These are phyloP conservation scores for Escovopsis weberi DNA, from an alignment of 2,329 filamentous ascomycete genomes.

Conservation along the genomic window DNA sequence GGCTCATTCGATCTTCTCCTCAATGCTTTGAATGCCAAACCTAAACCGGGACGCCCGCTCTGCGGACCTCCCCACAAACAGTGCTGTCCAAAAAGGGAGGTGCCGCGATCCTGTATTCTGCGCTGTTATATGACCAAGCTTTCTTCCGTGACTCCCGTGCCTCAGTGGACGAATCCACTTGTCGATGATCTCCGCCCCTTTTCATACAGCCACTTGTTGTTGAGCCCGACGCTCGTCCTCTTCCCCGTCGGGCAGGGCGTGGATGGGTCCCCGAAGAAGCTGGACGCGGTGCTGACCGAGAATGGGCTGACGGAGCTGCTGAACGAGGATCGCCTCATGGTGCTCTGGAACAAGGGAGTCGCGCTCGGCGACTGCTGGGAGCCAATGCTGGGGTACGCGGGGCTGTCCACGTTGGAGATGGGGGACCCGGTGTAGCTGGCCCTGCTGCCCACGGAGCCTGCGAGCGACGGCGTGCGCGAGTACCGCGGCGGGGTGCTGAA, in stretches of 20 bases:
- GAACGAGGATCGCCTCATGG: conserved; percentile 47
- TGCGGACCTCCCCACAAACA: too few relatives aligned
- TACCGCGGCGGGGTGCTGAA: conserved; percentile 84
- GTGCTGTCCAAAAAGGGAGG: too few relatives aligned
- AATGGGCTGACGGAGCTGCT: conserved; percentile 38
- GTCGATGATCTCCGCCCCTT: conserved; percentile 48
- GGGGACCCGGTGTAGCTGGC: conserved; percentile 44
- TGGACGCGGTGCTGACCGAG: conserved; percentile 32
- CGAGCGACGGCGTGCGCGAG: conserved; percentile 54
- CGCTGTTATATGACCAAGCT: background rate
- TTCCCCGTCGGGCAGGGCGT: conserved; percentile 57
- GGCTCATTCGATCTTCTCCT: background rate
- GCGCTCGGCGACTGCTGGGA: conserved; percentile 32
- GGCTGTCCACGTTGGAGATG: conserved; percentile 40
- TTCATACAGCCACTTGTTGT: conserved; percentile 93
- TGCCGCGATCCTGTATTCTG: too few relatives aligned
- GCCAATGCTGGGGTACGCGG: conserved; percentile 21
- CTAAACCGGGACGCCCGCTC: too few relatives aligned
- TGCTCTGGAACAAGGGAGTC: conserved; percentile 54
- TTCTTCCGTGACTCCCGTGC: background rate
- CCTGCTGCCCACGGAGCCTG: conserved; percentile 46
- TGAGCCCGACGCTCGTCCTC: conserved; percentile 61
- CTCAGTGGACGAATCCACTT: conserved; percentile 24
- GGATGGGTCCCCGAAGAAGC: conserved; percentile 41
- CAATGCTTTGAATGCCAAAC: background rate